These are phyloP conservation scores for Isatis tinctoria DNA, from an alignment of 345 rosid genomes.

Conservation along the genomic window DNA sequence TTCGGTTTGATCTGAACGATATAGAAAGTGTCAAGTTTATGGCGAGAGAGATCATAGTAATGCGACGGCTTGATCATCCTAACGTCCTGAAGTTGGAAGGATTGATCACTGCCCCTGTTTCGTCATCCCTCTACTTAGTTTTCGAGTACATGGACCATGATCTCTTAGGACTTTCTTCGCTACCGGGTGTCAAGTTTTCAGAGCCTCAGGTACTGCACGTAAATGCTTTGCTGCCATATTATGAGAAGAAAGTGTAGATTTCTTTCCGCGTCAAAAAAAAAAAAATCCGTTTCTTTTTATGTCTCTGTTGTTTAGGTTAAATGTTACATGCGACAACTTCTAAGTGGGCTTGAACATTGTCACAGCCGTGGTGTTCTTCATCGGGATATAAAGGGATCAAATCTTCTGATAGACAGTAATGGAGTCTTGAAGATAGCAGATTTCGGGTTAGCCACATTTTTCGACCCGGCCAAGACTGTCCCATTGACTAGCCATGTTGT, in stretches of 20 bases:
- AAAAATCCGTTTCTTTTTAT: not conserved
- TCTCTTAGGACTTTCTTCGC: conserved; percentile 79
- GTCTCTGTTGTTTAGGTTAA: conserved; percentile 57
- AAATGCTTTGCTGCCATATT: conserved; percentile 8
- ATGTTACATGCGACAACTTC: conserved; percentile 93
- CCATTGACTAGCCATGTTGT: conserved; percentile 93
- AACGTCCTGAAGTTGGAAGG: conserved; percentile 81
- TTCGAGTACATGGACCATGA: conserved; percentile 99
- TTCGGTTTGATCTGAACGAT: conserved; percentile 75
- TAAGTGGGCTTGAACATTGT: conserved; percentile 92
- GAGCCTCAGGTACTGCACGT: conserved; percentile 78
- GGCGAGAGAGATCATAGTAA: conserved; percentile 79
- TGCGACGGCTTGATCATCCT: conserved; percentile 83
- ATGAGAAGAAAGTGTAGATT: not conserved
- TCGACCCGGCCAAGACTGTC: conserved; percentile 43
- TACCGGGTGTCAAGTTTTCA: conserved; percentile 69
- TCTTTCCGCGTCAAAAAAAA: not conserved
- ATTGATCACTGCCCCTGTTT: conserved; percentile 65
- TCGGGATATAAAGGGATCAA: conserved; percentile 90
- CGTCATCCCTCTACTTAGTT: conserved; percentile 79
- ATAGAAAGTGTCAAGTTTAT: conserved; percentile 83
- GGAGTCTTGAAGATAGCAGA: conserved; percentile 94
- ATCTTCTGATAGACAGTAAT: conserved; percentile 73
- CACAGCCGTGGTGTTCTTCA: conserved; percentile 79
- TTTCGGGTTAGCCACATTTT: conserved; percentile 83